Conservation (phyloP, 345 rosid species). For the Xanthoceras sorbifolium region DNA sequence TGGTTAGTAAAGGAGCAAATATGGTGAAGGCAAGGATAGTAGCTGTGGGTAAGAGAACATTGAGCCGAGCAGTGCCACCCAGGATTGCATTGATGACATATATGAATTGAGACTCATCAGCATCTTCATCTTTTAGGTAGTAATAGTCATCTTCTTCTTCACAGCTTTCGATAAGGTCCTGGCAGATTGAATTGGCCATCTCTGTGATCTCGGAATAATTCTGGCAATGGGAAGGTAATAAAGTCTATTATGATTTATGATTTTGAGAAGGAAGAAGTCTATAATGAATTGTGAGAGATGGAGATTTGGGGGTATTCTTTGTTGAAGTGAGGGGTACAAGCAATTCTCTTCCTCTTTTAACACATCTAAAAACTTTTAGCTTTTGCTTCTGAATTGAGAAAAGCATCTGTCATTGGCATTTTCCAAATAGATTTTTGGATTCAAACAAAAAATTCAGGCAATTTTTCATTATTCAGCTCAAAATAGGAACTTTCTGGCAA, state of each 20-base stretch:
- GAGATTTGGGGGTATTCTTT: constrained; percentile 16
- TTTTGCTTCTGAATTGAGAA: background rate
- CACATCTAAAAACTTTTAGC: background rate
- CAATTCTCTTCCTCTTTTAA: background rate
- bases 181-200: constrained; percentile 29
- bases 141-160: constrained; percentile 15
- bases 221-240: background rate
- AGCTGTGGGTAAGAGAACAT: constrained; percentile 54
- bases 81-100: constrained; percentile 44
- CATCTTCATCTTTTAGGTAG: constrained; percentile 33
- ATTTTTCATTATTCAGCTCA: too few relatives aligned
- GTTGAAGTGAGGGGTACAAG: constrained; percentile 14
- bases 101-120: constrained; percentile 40
- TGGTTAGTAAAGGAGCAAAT: constrained; percentile 53
- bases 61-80: constrained; percentile 53
- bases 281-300: background rate
- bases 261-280: background rate
- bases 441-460: too few relatives aligned
- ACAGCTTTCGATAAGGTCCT: constrained; percentile 15
- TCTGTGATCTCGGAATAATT: background rate
- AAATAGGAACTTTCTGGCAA: too few relatives aligned
- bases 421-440: too few relatives aligned
- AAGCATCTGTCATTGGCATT: background rate
- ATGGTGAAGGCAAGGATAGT: constrained; percentile 55
- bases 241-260: background rate